These are phyloP conservation scores for Lojkania enalia DNA, from an alignment of 2,329 filamentous ascomycete species.

Conservation along the genomic window DNA sequence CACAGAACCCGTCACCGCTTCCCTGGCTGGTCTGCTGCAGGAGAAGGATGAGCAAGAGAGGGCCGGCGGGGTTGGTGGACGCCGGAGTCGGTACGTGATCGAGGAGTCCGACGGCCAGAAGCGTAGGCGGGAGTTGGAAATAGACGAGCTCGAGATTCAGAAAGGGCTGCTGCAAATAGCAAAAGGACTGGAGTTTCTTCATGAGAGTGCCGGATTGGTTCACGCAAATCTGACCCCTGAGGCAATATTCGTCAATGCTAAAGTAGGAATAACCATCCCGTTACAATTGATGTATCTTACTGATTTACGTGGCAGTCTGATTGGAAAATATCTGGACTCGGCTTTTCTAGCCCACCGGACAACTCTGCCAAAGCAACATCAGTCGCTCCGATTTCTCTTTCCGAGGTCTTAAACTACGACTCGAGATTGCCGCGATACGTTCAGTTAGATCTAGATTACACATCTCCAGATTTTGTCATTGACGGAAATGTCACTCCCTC, in stretches of 20 bases:
- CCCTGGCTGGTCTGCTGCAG: conserved; percentile 76
- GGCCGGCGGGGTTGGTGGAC: conserved; percentile 66
- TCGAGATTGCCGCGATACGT: conserved; percentile 78
- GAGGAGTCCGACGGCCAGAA: conserved; percentile 76
- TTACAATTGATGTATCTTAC: conserved; percentile 18
- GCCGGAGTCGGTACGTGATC: conserved; percentile 77
- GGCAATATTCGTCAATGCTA: conserved; percentile 89
- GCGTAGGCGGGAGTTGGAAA: conserved; percentile 76
- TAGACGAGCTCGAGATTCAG: conserved; percentile 96
- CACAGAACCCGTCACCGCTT: conserved; percentile 87
- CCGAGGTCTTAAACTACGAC: conserved; percentile 83
- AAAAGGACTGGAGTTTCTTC: conserved; percentile 91
- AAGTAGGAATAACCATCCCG: conserved; percentile 58
- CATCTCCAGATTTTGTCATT: conserved; percentile 90
- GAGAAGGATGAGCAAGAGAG: conserved; percentile 90
- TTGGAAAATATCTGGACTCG: conserved; percentile 97
- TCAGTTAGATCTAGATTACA: conserved; percentile 90
- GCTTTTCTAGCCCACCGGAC: conserved; percentile 82
- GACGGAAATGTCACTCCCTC: conserved; percentile 84
- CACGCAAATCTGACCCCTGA: conserved; percentile 95
- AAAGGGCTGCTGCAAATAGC: conserved; percentile 92
- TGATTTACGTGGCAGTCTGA: conserved; percentile 66
- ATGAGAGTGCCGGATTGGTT: conserved; percentile 91
- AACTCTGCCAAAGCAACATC: conserved; percentile 74
- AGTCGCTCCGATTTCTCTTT: conserved; percentile 77